Base-by-base conservation (phyloP, 2,329 filamentous ascomycete species). In the Diaporthe nobilis region DNA sequence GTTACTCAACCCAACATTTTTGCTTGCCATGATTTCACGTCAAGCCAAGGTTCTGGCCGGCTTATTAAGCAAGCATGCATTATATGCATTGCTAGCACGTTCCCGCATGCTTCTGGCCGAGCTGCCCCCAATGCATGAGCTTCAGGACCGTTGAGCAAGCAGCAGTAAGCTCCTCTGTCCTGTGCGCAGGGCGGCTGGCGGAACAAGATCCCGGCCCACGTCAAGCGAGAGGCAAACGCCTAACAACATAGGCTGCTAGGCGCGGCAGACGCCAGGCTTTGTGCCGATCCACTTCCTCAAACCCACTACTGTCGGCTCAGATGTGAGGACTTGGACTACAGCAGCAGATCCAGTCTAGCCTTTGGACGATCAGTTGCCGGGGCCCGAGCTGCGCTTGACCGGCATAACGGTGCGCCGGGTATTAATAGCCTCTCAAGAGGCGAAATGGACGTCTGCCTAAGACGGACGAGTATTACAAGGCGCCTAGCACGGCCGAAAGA, bases 381-480 rank as follows among this genome's bases (percentile, higher is more conserved):
- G 65, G 58, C 55, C 31, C 34, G 20, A 34, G 25, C 51, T 65
- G 34, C 60, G n/a, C 37, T 53, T 55, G 58, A 25, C 25, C 20
- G 37, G 25, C 25, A 31, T 25, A 22, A 73, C 25, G 34, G 71
- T 42, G 22, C 28, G 58, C 34, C 71, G 71, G 58, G 58, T 65
- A 65, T 65, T 55, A 55, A 65, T 73, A 65, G 71, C 71, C 71
- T 65, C 58, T 55, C 12, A 25, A 42, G 31, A 72, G 57, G 57
- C 71, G 57, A 31, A 22, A 55, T 55, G n/a, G 34, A 20, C 58
- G 22, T 55, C 44, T 73, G 58, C 55, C 57, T 34, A 53, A 15
- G 25, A 31, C 28, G 51, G 34, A 71, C n/a, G 9, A 22, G 17
- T 44, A n/a, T 28, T n/a, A 37, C 37, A 12, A 44, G 25, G 53